Conservation (phyloP, 164 flowering plant genomes). For the Magnolia changhungtana region DNA sequence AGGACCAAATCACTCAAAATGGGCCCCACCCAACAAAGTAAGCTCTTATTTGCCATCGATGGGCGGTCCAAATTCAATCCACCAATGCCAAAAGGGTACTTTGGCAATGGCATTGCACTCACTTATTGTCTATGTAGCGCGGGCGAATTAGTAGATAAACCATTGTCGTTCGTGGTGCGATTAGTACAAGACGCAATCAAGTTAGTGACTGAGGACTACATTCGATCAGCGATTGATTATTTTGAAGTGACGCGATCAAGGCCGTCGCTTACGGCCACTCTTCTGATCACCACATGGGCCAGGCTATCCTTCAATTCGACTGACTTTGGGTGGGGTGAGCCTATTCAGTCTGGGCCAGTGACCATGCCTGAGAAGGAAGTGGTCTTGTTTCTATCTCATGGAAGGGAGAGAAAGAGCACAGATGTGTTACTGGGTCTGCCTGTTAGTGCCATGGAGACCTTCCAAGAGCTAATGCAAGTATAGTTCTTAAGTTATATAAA, state of each 20-base stretch:
- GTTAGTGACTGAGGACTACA: conserved; percentile 17
- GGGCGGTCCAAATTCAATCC: conserved; percentile 19
- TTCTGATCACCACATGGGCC: conserved; percentile 24
- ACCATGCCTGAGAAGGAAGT: conserved; percentile 14
- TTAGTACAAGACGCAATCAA: conserved; percentile 17
- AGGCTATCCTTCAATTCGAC: conserved; percentile 16
- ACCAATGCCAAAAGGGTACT: conserved; percentile 24
- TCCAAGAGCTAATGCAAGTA: not conserved
- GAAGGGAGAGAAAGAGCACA: conserved; percentile 7
- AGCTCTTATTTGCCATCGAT: conserved; percentile 22
- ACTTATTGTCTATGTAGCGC: conserved; percentile 12
- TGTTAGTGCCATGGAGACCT: conserved; percentile 1
- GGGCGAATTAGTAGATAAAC: conserved; percentile 20
- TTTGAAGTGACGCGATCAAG: conserved; percentile 16
- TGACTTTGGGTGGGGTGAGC: conserved; percentile 32
- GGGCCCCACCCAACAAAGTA: conserved; percentile 17
- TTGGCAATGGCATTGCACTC: conserved; percentile 20
- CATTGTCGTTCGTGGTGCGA: conserved; percentile 15
- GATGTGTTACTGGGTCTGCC: conserved; percentile 1
- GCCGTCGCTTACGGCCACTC: conserved; percentile 14
- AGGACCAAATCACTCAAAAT: conserved; percentile 19
- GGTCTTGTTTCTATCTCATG: conserved; percentile 13
- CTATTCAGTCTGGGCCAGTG: conserved; percentile 10
- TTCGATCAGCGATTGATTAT: conserved; percentile 22
- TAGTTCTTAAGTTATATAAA: not conserved